Conservation (phyloP, 176 grass and related monocot genomes). For the Oryza officinalis region DNA sequence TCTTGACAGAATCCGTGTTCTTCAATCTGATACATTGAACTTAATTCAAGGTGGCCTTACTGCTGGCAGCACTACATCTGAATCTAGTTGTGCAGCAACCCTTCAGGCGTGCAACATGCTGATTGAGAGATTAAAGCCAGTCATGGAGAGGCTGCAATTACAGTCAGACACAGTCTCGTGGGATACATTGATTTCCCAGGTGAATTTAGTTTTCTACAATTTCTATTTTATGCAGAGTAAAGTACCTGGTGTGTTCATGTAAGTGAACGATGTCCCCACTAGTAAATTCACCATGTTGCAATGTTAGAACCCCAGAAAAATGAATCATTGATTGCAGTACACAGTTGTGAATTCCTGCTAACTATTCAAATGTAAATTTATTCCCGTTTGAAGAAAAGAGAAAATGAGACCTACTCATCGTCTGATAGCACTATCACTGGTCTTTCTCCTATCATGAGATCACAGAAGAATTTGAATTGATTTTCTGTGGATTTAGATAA, state of each 20-base stretch:
- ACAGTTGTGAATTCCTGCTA: neutral
- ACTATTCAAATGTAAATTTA: neutral
- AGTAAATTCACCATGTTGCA: neutral
- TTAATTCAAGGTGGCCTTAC: conserved; percentile 69
- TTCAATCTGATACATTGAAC: conserved; percentile 74
- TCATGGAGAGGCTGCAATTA: conserved; percentile 47
- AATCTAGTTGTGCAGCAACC: conserved; percentile 67
- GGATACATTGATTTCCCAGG: conserved; percentile 64
- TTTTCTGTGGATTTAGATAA: too few relatives aligned
- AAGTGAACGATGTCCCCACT: neutral
- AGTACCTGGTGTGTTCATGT: neutral
- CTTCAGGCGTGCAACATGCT: conserved; percentile 60
- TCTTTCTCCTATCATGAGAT: neutral
- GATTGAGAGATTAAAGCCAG: conserved; percentile 53
- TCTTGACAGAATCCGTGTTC: conserved; percentile 58
- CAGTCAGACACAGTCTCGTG: conserved; percentile 50
- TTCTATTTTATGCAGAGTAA: neutral
- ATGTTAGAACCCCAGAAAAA: neutral
- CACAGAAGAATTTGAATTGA: too few relatives aligned
- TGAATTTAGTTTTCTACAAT: neutral
- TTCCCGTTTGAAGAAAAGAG: too few relatives aligned
- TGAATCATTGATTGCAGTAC: neutral
- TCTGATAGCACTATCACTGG: too few relatives aligned
- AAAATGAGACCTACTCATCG: too few relatives aligned
- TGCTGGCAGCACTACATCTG: conserved; percentile 59